Conservation (phyloP, 495 filamentous ascomycete genomes). For the Clohesyomyces aquaticus region DNA sequence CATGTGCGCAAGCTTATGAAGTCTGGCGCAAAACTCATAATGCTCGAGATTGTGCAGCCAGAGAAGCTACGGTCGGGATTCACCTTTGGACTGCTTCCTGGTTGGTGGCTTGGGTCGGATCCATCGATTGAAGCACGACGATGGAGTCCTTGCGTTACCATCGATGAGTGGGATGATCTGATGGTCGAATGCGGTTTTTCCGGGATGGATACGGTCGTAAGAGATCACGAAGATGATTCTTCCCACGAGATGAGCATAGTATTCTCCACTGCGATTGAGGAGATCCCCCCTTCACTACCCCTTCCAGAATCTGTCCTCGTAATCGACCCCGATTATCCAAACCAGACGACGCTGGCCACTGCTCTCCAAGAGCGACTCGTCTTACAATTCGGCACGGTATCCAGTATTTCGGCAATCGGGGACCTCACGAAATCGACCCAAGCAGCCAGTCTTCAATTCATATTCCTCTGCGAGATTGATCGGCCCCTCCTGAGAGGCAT, state of each 20-base stretch:
- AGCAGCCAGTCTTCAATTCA: too few relatives aligned
- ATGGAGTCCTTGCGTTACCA: not conserved
- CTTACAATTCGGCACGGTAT: too few relatives aligned
- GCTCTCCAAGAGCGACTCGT: too few relatives aligned
- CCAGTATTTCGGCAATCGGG: too few relatives aligned
- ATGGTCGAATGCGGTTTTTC: conserved; percentile 1
- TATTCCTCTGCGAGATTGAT: too few relatives aligned
- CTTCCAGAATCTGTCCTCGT: too few relatives aligned
- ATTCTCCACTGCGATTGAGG: conserved; percentile 1
- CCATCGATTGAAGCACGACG: not conserved
- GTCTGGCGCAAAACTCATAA: conserved; percentile 32
- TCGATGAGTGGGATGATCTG: not conserved
- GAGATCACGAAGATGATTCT: not conserved
- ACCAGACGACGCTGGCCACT: too few relatives aligned
- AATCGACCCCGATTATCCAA: too few relatives aligned
- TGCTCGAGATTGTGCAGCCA: conserved; percentile 22
- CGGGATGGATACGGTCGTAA: conserved; percentile 1
- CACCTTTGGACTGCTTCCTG: conserved; percentile 15
- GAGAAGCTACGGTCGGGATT: not conserved
- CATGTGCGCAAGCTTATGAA: not conserved
- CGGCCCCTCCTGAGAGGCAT: too few relatives aligned
- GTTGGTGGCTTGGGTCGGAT: conserved; percentile 21
- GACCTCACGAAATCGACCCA: too few relatives aligned
- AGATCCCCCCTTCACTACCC: too few relatives aligned
- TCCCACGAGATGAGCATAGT: not conserved